Percentiles rank a stretch among this genome's conserved stretches.
These are phyloP conservation scores for Ceratocystis cacaofunesta DNA, from an alignment of 2,329 filamentous ascomycete species.

Conservation along the genomic window DNA sequence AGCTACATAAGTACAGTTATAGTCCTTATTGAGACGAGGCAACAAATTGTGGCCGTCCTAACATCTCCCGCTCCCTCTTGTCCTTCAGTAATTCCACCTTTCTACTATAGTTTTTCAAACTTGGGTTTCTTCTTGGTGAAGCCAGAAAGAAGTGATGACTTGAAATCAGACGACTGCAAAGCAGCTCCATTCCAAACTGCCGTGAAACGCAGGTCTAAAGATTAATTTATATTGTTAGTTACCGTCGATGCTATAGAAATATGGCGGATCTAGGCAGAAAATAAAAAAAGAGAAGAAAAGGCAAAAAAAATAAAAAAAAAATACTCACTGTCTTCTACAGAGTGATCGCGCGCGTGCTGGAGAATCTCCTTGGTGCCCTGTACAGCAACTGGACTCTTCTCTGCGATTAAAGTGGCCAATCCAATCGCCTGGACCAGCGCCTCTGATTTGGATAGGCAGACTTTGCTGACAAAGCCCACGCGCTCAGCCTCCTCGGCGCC, in stretches of 20 bases:
- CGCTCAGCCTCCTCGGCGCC: conserved; percentile 50
- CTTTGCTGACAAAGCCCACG: conserved; percentile 55
- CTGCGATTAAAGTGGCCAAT: conserved; percentile 50
- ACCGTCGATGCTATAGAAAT: background rate
- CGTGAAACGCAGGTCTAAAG: conserved; percentile 60
- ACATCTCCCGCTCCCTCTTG: background rate
- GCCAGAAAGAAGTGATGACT: conserved; percentile 58
- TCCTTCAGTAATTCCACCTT: background rate
- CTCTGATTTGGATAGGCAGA: conserved; percentile 47
- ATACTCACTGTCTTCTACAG: conserved; percentile 55
- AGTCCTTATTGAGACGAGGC: background rate
- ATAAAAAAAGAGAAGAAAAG: background rate
- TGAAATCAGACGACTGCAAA: conserved; percentile 66
- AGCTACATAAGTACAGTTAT: background rate
- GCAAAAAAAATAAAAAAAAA: background rate
- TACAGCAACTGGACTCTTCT: conserved; percentile 77
- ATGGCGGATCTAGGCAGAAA: background rate
- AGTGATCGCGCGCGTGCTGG: conserved; percentile 66
- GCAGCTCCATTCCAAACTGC: conserved; percentile 75
- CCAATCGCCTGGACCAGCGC: conserved; percentile 48
- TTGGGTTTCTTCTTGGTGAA: conserved; percentile 64
- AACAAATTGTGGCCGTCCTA: background rate
- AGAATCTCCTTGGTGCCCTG: conserved; percentile 77
- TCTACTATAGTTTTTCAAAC: conserved; percentile 63
- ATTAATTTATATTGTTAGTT: background rate